Percentiles rank a stretch among this genome's conserved stretches.
Conservation (phyloP, 2,329 filamentous ascomycete species). For the Pestalotiopsis sp. region DNA sequence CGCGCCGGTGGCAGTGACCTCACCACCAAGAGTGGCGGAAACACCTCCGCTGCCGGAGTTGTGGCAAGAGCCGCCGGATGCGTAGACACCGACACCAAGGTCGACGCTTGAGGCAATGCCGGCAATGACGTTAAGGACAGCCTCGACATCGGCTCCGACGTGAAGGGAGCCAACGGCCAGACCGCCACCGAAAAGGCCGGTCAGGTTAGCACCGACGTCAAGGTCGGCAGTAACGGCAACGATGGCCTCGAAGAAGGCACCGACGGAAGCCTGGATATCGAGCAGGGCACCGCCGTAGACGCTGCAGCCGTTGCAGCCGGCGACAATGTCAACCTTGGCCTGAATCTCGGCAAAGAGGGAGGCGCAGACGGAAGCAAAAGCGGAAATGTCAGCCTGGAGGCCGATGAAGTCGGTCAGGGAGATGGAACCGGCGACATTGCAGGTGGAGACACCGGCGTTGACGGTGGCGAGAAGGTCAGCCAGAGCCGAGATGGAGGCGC, state of each 20-base stretch:
- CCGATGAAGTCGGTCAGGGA: constrained; percentile 10
- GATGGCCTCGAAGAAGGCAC: constrained; percentile 14
- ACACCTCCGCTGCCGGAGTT: constrained; percentile 13
- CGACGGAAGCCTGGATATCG: constrained; percentile 11
- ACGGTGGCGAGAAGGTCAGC: constrained; percentile 7
- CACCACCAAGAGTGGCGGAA: constrained; percentile 2
- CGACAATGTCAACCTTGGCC: constrained; percentile 14
- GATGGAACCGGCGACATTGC: constrained; percentile 14
- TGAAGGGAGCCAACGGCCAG: constrained; percentile 16
- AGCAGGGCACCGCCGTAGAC: not conserved
- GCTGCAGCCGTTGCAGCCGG: constrained; percentile 12
- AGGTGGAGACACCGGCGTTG: constrained; percentile 3
- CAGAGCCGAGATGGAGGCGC: constrained; percentile 9
- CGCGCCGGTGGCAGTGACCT: not conserved
- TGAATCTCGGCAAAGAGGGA: constrained; percentile 11
- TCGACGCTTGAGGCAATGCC: constrained; percentile 28
- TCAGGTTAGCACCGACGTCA: constrained; percentile 14
- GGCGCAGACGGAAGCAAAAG: constrained; percentile 4
- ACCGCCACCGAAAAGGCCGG: constrained; percentile 7
- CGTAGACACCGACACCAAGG: constrained; percentile 3
- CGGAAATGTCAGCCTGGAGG: constrained; percentile 5
- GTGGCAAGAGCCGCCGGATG: not conserved
- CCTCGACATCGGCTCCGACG: constrained; percentile 30
- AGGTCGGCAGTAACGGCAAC: constrained; percentile 20
- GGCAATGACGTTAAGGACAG: constrained; percentile 29